Evolutionary conservation across 2,329 filamentous ascomycete species (phyloP).

Genomic region (Elsinoe arachidis): DNA sequence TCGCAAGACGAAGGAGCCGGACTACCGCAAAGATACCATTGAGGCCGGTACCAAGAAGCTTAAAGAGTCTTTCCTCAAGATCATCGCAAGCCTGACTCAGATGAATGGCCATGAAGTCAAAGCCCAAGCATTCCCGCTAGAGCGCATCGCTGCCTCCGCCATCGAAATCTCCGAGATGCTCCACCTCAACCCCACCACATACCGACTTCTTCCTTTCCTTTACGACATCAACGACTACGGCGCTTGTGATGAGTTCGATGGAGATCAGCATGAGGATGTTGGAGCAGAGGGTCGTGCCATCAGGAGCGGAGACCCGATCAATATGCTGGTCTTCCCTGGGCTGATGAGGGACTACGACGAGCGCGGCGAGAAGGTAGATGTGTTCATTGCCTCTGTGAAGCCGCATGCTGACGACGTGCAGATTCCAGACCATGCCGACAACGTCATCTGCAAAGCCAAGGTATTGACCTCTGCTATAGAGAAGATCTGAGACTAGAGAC

Average conservation of each 20-base stretch:
- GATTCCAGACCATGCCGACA: neutral
- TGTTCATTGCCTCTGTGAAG: no score
- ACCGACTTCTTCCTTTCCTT: neutral
- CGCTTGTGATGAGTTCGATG: neutral
- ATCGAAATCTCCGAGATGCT: neutral
- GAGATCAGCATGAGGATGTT: neutral
- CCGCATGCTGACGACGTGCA: neutral
- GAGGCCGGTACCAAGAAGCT: neutral
- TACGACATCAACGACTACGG: neutral
- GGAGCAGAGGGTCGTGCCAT: neutral
- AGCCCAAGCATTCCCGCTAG: neutral
- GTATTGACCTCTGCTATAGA: constrained; percentile 30
- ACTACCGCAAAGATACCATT: neutral
- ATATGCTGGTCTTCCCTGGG: neutral
- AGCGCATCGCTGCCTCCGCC: neutral
- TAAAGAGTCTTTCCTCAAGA: neutral
- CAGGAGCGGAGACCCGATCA: neutral
- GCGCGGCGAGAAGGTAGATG: neutral
- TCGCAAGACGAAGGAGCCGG: neutral
- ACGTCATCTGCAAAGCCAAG: neutral
- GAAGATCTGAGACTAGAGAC: constrained; percentile 40
- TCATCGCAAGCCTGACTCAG: neutral
- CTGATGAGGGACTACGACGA: neutral
- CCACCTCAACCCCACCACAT: neutral
- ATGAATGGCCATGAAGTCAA: neutral